Evolutionary conservation across 2,329 filamentous ascomycete genomes (phyloP), one percentile per base, ranked within the genome.

Genomic region (Fusarium caatingaense): DNA sequence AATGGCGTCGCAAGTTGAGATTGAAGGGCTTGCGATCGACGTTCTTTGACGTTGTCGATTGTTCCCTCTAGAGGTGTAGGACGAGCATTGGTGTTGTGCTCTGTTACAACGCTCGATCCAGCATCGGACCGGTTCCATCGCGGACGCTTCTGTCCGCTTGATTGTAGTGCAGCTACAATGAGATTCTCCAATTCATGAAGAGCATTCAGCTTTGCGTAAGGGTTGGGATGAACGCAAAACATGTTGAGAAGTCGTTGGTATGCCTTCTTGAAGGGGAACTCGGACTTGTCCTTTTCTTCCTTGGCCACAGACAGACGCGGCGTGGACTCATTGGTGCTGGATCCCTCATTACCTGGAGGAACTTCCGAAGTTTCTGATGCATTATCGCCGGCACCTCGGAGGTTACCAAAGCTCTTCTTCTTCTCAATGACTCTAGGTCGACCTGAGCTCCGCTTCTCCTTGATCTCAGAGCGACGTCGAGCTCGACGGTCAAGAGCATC

Each of bases 221-320:
- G 96, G 76, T 96, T 97, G 0, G 93, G 92, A 71, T 97, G 93
- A 6, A 94, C 92, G 44, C 93, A 93, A 72, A 99, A 97, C 82
- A 93, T 94, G 68, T 89, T 90, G 32, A 98, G 84, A 2, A 98
- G 84, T 15, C 91, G 89, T 70, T 89, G 86, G 76, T 97, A 98
- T 1, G 94, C 92, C 71, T 89, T 88, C 54, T 89, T 89, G 76
- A 95, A 98, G 0, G 93, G 92, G 73, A 97, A 97, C 41, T 92
- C 89, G 3, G 80, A 66, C 5, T 71, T 74, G 10, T 63, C 68
- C 9, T 71, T 74, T 8, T 63, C 66, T 7, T 80, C 78, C 32
- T 75, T 77, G 7, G 66, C 46, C 1, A 51, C 56, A 9, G 75
- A 70, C 8, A 64, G 48, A 12, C 74, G 73, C 12, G 72, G 72